phyloP scores from a whole-genome alignment of 169 alveolate species.

The Eimeria mitis region DNA sequence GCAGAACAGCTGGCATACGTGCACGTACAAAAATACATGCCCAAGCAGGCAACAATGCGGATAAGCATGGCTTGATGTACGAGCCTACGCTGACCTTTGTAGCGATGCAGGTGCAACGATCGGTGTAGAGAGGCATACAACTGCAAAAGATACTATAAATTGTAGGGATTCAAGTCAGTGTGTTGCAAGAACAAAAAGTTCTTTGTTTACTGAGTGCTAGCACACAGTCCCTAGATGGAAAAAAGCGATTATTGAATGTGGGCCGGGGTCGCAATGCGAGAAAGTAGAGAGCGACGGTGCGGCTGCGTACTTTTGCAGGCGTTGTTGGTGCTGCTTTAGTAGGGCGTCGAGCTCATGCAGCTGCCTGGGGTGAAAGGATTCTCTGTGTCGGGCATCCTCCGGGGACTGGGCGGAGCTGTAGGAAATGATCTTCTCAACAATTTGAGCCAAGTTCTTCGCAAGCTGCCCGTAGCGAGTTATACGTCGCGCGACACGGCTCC shows the following conservation, averaged over 20 bases:
- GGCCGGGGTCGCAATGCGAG: neutral
- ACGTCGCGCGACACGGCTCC: conserved; percentile 82
- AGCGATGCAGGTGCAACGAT: neutral
- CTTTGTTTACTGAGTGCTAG: neutral
- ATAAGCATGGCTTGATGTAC: neutral
- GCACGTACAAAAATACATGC: neutral
- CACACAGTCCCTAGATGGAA: neutral
- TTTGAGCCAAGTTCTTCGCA: conserved; percentile 34
- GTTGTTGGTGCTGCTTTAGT: conserved; percentile 78
- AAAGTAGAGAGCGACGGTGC: neutral
- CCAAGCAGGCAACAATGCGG: neutral
- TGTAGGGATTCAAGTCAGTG: neutral
- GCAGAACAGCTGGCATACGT: neutral
- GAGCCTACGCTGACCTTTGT: neutral
- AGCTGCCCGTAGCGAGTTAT: conserved; percentile 80
- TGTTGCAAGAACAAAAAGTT: neutral
- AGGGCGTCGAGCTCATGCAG: conserved; percentile 67
- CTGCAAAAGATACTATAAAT: neutral
- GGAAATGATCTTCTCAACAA: conserved; percentile 59
- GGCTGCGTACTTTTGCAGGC: conserved; percentile 69
- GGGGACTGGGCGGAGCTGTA: conserved; percentile 16
- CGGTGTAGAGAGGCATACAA: neutral
- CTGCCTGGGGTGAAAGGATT: conserved; percentile 63
- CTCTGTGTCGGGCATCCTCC: conserved; percentile 3
- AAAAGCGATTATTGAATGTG: neutral